phyloP scores from a whole-genome alignment of 2,329 filamentous ascomycete genomes.

The Pezicula neosporulosa region DNA sequence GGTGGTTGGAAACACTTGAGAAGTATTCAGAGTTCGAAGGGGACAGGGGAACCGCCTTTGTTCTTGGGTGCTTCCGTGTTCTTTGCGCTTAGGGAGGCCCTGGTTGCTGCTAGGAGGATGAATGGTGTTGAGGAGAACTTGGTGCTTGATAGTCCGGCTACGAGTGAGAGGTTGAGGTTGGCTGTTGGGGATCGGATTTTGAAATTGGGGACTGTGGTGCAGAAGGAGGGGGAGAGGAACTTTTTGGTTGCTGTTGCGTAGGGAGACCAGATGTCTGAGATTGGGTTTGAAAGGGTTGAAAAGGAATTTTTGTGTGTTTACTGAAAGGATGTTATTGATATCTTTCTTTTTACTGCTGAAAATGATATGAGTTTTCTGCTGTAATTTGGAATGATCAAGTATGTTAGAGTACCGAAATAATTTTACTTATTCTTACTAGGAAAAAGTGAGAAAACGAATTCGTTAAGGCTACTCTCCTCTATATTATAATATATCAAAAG shows the following conservation, averaged over 20 bases:
- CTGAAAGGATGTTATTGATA: too few relatives aligned
- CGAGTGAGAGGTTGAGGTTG: slow-evolving; percentile 44
- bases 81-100: slow-evolving; percentile 49
- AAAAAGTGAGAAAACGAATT: too few relatives aligned
- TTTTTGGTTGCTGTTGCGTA: slow-evolving; percentile 23
- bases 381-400: too few relatives aligned
- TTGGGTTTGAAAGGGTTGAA: too few relatives aligned
- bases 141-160: slow-evolving; percentile 44
- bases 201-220: slow-evolving; percentile 24
- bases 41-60: slow-evolving; percentile 59
- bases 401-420: too few relatives aligned
- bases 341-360: too few relatives aligned
- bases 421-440: too few relatives aligned
- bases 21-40: slow-evolving; percentile 50
- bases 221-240: slow-evolving; percentile 24
- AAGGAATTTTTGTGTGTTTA: too few relatives aligned
- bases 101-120: slow-evolving; percentile 45
- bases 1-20: slow-evolving; percentile 44
- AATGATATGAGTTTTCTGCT: too few relatives aligned
- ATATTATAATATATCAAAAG: too few relatives aligned
- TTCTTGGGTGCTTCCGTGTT: slow-evolving; percentile 51
- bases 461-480: too few relatives aligned
- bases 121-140: slow-evolving; percentile 41
- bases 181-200: slow-evolving; percentile 30
- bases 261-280: background rate